A percentile compares a stretch with the other conserved stretches of the same genome.
phyloP scores from a whole-genome alignment of 148 eudicot species.

The Bassia scoparia region DNA sequence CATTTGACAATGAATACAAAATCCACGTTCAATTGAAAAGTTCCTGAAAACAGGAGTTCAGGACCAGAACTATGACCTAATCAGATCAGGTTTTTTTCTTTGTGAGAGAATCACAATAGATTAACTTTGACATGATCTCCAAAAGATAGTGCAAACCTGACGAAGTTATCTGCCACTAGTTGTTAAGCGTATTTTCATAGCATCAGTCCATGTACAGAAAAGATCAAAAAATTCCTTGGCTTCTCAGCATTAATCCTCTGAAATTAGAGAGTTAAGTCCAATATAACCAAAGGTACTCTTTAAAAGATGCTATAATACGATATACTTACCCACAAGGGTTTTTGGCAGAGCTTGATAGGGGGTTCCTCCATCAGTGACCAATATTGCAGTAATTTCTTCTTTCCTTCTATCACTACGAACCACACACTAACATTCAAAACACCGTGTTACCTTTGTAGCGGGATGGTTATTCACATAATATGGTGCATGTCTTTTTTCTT shows the following conservation, averaged over 20 bases:
- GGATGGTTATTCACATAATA: conserved; percentile 53
- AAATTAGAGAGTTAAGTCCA: conserved; percentile 8
- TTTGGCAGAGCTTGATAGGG: conserved; percentile 89
- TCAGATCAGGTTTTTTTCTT: not conserved
- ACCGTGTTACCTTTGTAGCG: conserved; percentile 60
- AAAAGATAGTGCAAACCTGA: conserved; percentile 46
- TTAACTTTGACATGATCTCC: conserved; percentile 8
- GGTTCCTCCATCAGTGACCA: conserved; percentile 74
- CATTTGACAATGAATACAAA: conserved; percentile 74
- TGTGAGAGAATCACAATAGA: not conserved
- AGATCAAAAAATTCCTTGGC: conserved; percentile 81
- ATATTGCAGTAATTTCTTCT: conserved; percentile 57
- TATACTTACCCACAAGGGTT: conserved; percentile 73
- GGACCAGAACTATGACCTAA: not conserved
- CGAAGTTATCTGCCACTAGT: conserved; percentile 83
- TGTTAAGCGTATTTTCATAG: conserved; percentile 70
- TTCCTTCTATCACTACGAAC: conserved; percentile 41
- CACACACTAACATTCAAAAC: conserved; percentile 59
- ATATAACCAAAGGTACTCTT: not conserved
- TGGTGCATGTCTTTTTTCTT: conserved; percentile 76
- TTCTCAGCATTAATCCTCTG: conserved; percentile 68
- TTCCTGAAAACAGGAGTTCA: conserved; percentile 45
- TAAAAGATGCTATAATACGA: not conserved
- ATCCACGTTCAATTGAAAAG: conserved; percentile 82
- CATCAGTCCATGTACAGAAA: conserved; percentile 71